Base-by-base conservation (phyloP, 768 basidiomycete species). In the Termitomyces sp. region DNA sequence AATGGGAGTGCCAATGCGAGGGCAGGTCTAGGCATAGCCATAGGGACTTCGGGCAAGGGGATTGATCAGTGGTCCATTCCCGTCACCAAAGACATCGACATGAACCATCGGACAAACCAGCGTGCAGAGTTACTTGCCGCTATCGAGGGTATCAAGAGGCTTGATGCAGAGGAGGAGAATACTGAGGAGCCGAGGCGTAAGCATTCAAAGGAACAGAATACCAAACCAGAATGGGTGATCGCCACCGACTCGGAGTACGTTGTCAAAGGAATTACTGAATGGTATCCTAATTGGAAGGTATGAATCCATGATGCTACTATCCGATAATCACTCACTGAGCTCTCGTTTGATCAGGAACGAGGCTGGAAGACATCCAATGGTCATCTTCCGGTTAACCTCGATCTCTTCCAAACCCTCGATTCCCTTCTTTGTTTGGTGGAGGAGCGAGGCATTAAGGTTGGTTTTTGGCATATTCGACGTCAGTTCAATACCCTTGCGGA, bases 61-160 rank as follows among this genome's bases (percentile, higher is more conserved):
- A 10, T 13, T 38, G 31, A 67, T 39, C 61, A 67, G 1, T 63
- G 63, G 59, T 57, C 61, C 12, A 58, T 69, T 39, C 61, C 65
- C 16, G 49, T 73, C 22, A 62, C 63, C 12, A 62, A 66, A 11
- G 54, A 32, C 0, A 42, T 68, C 0, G 68, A 69, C 48, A 56
- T 60, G 1, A 49, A 43, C 5, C n/a, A 49, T 11, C 39, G 65
- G 22, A 70, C 70, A 1, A 71, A 56, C 46, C 71, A 72, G 58
- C 69, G 69, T 10, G 69, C 72, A 2, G 70, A 72, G 56, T 64
- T 72, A 3, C 61, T 70, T 13, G 72, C 69, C 16, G 69, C 68
- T 0, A 54, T 70, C 3, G 40, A 65, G 18, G 69, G 66, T 9
- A 45, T 73, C 10, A 41, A 47, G 16, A 47, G 18, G 45, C 44